Evolutionary conservation across 2,329 filamentous ascomycete species (phyloP).

Genomic region (Fusarium pseudoanthophilum): DNA sequence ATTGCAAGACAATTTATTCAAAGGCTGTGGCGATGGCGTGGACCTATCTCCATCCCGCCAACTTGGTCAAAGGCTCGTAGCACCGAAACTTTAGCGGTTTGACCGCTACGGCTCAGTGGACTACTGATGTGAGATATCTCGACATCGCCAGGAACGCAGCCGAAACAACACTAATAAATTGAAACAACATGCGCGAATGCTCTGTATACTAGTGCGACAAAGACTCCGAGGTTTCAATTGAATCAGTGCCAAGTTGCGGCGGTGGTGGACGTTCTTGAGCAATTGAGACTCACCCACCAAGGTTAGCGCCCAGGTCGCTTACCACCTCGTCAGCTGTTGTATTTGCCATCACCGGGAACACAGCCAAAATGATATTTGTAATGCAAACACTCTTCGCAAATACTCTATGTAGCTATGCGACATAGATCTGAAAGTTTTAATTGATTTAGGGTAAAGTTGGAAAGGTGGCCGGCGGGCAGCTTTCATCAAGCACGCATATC

Average conservation of each 20-base stretch:
- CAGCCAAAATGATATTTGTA: fast-evolving
- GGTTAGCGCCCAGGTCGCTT: fast-evolving
- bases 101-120: background rate
- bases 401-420: background rate
- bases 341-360: fast-evolving
- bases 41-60: background rate
- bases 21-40: background rate
- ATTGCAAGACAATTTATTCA: background rate
- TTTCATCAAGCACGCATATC: background rate
- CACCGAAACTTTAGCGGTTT: background rate
- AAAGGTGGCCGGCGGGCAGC: fast-evolving
- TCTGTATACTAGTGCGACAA: fast-evolving
- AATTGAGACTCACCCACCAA: fast-evolving
- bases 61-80: too few species aligned
- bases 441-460: background rate
- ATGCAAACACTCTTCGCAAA: fast-evolving
- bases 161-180: background rate
- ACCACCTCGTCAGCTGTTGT: fast-evolving
- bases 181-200: background rate
- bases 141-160: background rate
- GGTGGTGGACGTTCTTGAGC: background rate
- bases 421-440: background rate
- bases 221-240: background rate
- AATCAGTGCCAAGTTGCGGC: fast-evolving
- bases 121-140: background rate